These are phyloP conservation scores for Beauveria australis DNA, from an alignment of 2,329 filamentous ascomycete genomes.

Conservation along the genomic window DNA sequence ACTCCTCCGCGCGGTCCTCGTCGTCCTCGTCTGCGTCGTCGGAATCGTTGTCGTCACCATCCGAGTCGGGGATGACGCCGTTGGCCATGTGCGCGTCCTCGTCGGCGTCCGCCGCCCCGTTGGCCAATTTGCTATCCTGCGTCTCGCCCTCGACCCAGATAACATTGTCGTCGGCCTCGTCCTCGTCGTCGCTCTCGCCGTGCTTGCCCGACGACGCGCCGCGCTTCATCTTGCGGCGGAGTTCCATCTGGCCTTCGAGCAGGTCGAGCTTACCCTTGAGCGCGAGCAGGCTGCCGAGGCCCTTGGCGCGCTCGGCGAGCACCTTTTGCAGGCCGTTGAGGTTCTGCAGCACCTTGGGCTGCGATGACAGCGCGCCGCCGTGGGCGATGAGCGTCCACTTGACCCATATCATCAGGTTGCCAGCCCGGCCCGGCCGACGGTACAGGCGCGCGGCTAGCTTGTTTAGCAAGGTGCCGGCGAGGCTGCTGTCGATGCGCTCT, in stretches of 20 bases:
- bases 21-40: slow-evolving; percentile 35
- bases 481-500: slow-evolving; percentile 76
- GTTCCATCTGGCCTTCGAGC: slow-evolving; percentile 79
- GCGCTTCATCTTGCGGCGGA: slow-evolving; percentile 62
- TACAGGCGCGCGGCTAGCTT: slow-evolving; percentile 83
- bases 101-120: slow-evolving; percentile 15
- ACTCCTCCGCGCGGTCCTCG: slow-evolving; percentile 40
- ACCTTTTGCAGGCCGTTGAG: slow-evolving; percentile 77
- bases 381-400: slow-evolving; percentile 92
- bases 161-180: slow-evolving; percentile 57
- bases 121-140: slow-evolving; percentile 36
- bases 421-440: slow-evolving; percentile 78
- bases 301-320: slow-evolving; percentile 75
- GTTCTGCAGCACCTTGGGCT: slow-evolving; percentile 73
- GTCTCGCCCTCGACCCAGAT: slow-evolving; percentile 84
- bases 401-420: slow-evolving; percentile 87
- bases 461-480: slow-evolving; percentile 70
- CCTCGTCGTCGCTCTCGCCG: slow-evolving; percentile 45
- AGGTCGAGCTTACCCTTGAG: slow-evolving; percentile 95
- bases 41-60: slow-evolving; percentile 46
- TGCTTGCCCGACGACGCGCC: slow-evolving; percentile 28
- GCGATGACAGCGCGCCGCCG: slow-evolving; percentile 80
- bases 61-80: slow-evolving; percentile 49
- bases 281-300: slow-evolving; percentile 71
- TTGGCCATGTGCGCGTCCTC: slow-evolving; percentile 42